Evolutionary conservation across 2,329 filamentous ascomycete species (phyloP).

Genomic region (Trichoderma arundinaceum): DNA sequence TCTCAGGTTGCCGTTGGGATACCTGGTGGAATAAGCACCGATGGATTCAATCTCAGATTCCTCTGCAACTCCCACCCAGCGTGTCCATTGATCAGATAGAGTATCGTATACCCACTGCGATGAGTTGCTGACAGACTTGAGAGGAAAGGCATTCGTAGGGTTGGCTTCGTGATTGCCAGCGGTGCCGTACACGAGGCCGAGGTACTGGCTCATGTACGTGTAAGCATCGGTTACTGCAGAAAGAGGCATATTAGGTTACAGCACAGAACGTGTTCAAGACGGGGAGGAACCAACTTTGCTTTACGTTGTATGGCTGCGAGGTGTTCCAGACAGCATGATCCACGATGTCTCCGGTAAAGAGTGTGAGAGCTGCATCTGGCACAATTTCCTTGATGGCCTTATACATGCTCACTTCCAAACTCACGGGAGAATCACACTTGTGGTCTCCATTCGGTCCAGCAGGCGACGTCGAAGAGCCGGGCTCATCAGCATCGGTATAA

Average conservation of each 20-base stretch:
- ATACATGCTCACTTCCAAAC: constrained; percentile 61
- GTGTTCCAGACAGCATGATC: constrained; percentile 59
- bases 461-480: constrained; percentile 55
- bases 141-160: constrained; percentile 58
- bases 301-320: constrained; percentile 42
- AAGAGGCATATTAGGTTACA: not conserved
- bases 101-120: constrained; percentile 60
- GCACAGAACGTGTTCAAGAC: not conserved
- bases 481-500: constrained; percentile 54
- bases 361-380: constrained; percentile 56
- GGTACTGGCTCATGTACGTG: constrained; percentile 49
- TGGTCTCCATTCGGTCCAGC: constrained; percentile 60
- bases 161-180: constrained; percentile 63
- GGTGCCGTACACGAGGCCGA: constrained; percentile 57
- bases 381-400: constrained; percentile 54
- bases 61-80: constrained; percentile 51
- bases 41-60: constrained; percentile 45
- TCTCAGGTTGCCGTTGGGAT: constrained; percentile 54
- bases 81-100: constrained; percentile 53
- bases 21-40: constrained; percentile 57
- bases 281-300: constrained; percentile 38
- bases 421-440: constrained; percentile 58
- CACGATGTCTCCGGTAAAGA: constrained; percentile 66
- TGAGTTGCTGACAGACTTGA: constrained; percentile 46
- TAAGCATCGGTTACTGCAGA: constrained; percentile 53